Evolutionary conservation across 805 yeast genomes (phyloP), one percentile per base, ranked within the genome.

Genomic region (Kazachstania africana): DNA sequence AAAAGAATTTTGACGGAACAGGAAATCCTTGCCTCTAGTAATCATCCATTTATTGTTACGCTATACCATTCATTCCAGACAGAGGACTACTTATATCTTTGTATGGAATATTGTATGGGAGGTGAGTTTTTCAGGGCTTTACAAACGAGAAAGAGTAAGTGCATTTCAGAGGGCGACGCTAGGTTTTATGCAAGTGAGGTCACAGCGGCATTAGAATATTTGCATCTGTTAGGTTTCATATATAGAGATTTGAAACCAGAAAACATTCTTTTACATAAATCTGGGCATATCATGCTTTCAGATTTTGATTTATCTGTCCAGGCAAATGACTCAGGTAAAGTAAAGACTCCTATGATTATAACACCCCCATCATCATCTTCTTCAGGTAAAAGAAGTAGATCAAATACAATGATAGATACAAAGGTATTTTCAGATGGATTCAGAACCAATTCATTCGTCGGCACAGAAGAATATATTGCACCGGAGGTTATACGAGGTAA

Each of bases 41-140:
- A 85, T 51, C 97, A 93, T 57, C 99, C 99, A 1, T 91, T 91
- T 50, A 91, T 91, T 45, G 97, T 91, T 24, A 84, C 98, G 0
- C 63, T 91, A 17, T 88, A 91, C 50, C 99, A 91, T 57, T 85
- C 95, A 0, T 91, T 91, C 62, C 98, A 91, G 59, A 78, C 94
- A 4, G 91, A 83, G 36, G 96, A 87, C 46, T 75, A 81, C 48
- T 59, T 91, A 8, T 91, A 87, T 47, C 68, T 91, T 28, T 91
- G 99, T 59, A 88, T 93, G 95, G 99, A 91, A 54, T 91, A 88
- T 48, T 91, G 99, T 53, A 87, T 91, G 88, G 99, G 99, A 18
- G 98, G 99, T 31, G 99, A 93, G 58, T 91, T 91, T 48, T 91
- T 91, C 64, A 66, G 97, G 38, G 98, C 97, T 0, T 60, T 91